Conservation (phyloP, 2,329 filamentous ascomycete genomes). For the Neurospora sp. region DNA sequence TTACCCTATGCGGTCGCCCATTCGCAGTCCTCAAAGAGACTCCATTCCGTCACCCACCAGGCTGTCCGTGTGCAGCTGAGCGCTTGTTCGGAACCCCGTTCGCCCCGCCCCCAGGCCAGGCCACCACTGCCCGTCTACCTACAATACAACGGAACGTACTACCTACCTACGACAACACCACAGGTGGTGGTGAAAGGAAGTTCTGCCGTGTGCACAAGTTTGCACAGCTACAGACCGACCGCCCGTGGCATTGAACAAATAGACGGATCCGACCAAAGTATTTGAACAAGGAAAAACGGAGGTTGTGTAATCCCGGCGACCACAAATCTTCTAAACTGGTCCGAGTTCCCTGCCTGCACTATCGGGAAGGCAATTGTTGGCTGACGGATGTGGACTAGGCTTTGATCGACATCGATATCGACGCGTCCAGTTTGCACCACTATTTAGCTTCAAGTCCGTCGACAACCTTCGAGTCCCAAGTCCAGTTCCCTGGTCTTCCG, state of each 20-base stretch:
- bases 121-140: background rate
- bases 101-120: background rate
- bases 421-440: background rate
- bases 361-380: background rate
- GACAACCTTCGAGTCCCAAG: background rate
- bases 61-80: background rate
- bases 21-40: background rate
- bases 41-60: background rate
- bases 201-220: background rate
- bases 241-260: background rate
- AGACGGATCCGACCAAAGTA: background rate
- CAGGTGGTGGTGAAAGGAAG: background rate
- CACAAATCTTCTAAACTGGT: background rate
- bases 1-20: background rate
- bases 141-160: background rate
- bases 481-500: background rate
- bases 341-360: background rate
- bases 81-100: background rate
- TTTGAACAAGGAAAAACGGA: background rate
- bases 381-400: background rate
- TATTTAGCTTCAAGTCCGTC: background rate
- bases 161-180: background rate
- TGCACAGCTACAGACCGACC: background rate
- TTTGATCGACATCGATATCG: background rate
- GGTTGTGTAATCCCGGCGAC: background rate